These are phyloP conservation scores for Prunus mume DNA, from an alignment of 306 rosid genomes.

Conservation along the genomic window DNA sequence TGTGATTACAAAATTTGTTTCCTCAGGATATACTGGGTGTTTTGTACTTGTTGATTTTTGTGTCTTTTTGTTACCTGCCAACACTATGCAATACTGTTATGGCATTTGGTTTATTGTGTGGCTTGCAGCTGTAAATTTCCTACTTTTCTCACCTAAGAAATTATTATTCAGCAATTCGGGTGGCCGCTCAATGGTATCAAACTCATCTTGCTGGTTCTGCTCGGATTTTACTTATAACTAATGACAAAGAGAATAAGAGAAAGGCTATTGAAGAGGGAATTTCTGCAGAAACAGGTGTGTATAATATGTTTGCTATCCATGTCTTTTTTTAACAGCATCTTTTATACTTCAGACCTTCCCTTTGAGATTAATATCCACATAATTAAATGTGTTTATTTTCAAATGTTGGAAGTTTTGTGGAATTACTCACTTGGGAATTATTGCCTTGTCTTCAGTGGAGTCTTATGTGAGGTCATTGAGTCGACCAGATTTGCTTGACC, in stretches of 20 bases:
- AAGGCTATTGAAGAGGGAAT: constrained; percentile 92
- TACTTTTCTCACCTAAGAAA: constrained; percentile 25
- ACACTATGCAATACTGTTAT: background rate
- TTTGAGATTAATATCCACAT: background rate
- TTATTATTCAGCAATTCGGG: constrained; percentile 78
- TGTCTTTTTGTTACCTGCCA: background rate
- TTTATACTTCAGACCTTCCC: background rate
- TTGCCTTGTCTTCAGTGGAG: constrained; percentile 64
- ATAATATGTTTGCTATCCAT: background rate
- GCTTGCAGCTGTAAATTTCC: background rate
- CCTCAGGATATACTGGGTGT: background rate
- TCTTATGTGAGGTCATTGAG: constrained; percentile 81
- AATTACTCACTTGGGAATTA: constrained; percentile 22
- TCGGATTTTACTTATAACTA: constrained; percentile 76
- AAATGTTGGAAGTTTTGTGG: background rate
- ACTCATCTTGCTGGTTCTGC: constrained; percentile 76
- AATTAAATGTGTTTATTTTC: background rate
- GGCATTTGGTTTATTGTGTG: background rate
- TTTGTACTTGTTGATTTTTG: background rate
- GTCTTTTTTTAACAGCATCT: background rate
- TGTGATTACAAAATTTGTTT: constrained; percentile 8
- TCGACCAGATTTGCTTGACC: constrained; percentile 81
- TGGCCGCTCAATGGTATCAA: constrained; percentile 96
- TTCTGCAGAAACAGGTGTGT: constrained; percentile 82
- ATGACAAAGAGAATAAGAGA: constrained; percentile 86